Base-by-base conservation (phyloP, 257 asterid genomes). In the Gentiana macrophylla region DNA sequence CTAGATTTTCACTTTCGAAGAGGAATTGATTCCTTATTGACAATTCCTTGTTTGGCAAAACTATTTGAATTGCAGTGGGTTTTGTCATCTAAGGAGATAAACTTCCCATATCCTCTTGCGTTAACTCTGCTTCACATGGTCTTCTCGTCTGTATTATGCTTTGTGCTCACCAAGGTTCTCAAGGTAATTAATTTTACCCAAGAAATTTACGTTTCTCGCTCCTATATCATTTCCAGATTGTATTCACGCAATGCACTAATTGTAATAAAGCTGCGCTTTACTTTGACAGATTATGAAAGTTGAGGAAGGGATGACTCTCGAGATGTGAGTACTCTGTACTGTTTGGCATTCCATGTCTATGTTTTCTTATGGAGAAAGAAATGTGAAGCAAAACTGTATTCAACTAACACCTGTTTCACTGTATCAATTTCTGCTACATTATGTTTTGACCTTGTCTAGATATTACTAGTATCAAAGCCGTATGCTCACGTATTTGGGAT, bases 21-120 rank as follows among this genome's bases (percentile, higher is more conserved):
- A 41, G 46, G 10, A 8, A 5, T 43, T 41, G 48, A 37, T 41
- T 56, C 50, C 3, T 5, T 49, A 67, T 59, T 52, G 24, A 6
- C 15, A 52, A 12, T 59, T 12, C 50, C 32, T 49, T 36, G 50
- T 61, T 51, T 61, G 50, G 52, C 50, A 38, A 52, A 53, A 47
- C 32, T 11, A 49, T 56, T 51, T 68, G 45, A 43, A 54, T 46
- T 87, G 92, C 94, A 91, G 98, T 91, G 98, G 98, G 89, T 91
- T 57, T 76, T 91, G 66, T 87, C 96, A 38, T 91, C 98, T 1
- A 81, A 87, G 76, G 96, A 87, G 57, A 81, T 91, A 52, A 87
- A 87, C 79, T 91, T 91, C 70, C 96, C 98, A 12, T 91, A 84
- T 75, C 98, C 98, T 55, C 96, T 91, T 60, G 98, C 89, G 54